phyloP scores from a whole-genome alignment of 345 rosid genomes.

The Raphanus raphanistrum region DNA sequence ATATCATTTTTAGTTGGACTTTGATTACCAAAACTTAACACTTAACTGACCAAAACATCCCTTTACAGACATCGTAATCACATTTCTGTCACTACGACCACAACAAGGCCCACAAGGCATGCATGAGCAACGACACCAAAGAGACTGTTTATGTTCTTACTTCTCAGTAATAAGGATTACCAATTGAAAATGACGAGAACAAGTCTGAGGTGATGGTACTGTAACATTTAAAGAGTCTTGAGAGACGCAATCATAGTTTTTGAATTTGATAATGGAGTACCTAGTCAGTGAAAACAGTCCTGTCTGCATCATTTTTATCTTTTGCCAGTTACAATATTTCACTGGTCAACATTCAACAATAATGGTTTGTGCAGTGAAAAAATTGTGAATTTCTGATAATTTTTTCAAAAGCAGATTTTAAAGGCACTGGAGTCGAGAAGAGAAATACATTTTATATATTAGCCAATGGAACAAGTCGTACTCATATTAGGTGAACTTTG shows the following conservation, averaged over 20 bases:
- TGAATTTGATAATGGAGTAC: not conserved
- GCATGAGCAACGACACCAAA: not conserved
- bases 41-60: not conserved
- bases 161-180: not conserved
- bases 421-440: not conserved
- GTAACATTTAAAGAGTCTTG: not conserved
- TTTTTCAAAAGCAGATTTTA: not conserved
- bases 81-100: constrained; percentile 15
- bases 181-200: constrained; percentile 11
- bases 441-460: not conserved
- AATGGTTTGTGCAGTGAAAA: constrained; percentile 16
- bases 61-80: not conserved
- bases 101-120: constrained; percentile 17
- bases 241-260: constrained; percentile 1
- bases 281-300: constrained; percentile 14
- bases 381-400: not conserved
- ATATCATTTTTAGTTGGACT: not conserved
- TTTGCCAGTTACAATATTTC: constrained; percentile 21
- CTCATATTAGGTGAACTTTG: constrained; percentile 29
- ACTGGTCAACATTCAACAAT: constrained; percentile 9
- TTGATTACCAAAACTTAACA: not conserved
- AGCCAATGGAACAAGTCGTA: constrained; percentile 22
- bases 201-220: not conserved
- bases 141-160: not conserved
- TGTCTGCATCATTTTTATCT: constrained; percentile 26